These are phyloP conservation scores for Aureobasidium sp. DNA, from an alignment of 2,329 filamentous ascomycete genomes.

Conservation along the genomic window DNA sequence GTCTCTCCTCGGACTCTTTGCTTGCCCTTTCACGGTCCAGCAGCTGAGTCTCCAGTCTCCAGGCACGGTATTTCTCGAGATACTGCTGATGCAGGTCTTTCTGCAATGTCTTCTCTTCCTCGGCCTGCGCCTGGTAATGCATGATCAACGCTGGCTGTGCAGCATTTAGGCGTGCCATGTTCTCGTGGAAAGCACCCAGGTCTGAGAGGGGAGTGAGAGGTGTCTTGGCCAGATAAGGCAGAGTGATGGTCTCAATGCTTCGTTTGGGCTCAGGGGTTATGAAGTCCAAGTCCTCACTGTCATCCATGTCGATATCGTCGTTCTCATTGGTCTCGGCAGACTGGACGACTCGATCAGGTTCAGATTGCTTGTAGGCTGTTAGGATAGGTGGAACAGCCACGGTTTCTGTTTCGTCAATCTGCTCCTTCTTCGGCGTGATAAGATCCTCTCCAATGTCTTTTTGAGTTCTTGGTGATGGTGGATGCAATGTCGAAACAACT, in stretches of 20 bases:
- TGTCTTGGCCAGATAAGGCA: slow-evolving; percentile 39
- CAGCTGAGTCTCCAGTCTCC: slow-evolving; percentile 33
- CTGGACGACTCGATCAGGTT: slow-evolving; percentile 1
- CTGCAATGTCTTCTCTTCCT: slow-evolving; percentile 16
- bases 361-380: slow-evolving; percentile 17
- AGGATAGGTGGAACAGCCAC: slow-evolving; percentile 21
- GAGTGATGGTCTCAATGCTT: slow-evolving; percentile 33
- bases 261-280: slow-evolving; percentile 23
- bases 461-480: neutral
- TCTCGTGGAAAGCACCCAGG: slow-evolving; percentile 30
- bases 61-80: slow-evolving; percentile 31
- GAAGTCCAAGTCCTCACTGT: slow-evolving; percentile 15
- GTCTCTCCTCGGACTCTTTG: slow-evolving; percentile 29
- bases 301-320: slow-evolving; percentile 18
- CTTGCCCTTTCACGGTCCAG: slow-evolving; percentile 35
- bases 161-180: slow-evolving; percentile 26
- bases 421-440: slow-evolving; percentile 27
- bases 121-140: slow-evolving; percentile 15
- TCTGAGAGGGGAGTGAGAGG: slow-evolving; percentile 38
- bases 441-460: slow-evolving; percentile 18
- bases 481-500: neutral
- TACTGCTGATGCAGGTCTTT: slow-evolving; percentile 26
- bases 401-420: slow-evolving; percentile 22
- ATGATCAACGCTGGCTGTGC: slow-evolving; percentile 29
- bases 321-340: neutral